Conservation (phyloP, 2,329 filamentous ascomycete genomes). For the Microthyrium microscopicum region DNA sequence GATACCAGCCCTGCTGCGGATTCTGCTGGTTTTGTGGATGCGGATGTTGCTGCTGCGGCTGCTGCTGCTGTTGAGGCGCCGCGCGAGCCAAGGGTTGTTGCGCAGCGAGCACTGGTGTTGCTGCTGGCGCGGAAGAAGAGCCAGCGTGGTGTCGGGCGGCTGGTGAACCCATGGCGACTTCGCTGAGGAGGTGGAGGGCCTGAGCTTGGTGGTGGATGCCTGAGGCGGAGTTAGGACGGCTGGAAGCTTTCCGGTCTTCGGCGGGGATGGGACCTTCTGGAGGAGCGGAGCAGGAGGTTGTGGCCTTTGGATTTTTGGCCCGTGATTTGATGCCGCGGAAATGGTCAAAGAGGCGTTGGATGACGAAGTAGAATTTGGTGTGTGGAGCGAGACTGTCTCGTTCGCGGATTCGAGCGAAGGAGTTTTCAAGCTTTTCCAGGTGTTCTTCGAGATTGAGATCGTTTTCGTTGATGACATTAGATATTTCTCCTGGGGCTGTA, state of each 20-base stretch:
- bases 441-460: slow-evolving; percentile 30
- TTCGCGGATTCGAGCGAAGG: slow-evolving; percentile 27
- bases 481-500: slow-evolving; percentile 31
- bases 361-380: slow-evolving; percentile 30
- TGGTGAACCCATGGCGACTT: slow-evolving; percentile 20
- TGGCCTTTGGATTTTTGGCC: slow-evolving; percentile 10
- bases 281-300: slow-evolving; percentile 6
- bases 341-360: slow-evolving; percentile 16
- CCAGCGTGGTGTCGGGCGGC: too few relatives aligned
- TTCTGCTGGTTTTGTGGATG: too few relatives aligned
- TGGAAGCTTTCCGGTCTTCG: not conserved
- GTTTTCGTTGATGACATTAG: slow-evolving; percentile 31
- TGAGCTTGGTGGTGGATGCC: slow-evolving; percentile 7
- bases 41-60: too few relatives aligned
- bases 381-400: slow-evolving; percentile 26
- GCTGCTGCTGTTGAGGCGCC: too few relatives aligned
- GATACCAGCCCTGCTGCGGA: too few relatives aligned
- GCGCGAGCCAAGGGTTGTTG: too few relatives aligned
- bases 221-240: slow-evolving; percentile 1
- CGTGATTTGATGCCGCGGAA: slow-evolving; percentile 7
- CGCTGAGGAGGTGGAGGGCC: slow-evolving; percentile 22
- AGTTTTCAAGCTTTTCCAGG: slow-evolving; percentile 27
- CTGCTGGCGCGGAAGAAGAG: too few relatives aligned
- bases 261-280: not conserved
- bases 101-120: too few relatives aligned